These are phyloP conservation scores for Encephalitozoon cuniculi DNA, from an alignment of 371 early-diverging fungal species.

Conservation along the genomic window DNA sequence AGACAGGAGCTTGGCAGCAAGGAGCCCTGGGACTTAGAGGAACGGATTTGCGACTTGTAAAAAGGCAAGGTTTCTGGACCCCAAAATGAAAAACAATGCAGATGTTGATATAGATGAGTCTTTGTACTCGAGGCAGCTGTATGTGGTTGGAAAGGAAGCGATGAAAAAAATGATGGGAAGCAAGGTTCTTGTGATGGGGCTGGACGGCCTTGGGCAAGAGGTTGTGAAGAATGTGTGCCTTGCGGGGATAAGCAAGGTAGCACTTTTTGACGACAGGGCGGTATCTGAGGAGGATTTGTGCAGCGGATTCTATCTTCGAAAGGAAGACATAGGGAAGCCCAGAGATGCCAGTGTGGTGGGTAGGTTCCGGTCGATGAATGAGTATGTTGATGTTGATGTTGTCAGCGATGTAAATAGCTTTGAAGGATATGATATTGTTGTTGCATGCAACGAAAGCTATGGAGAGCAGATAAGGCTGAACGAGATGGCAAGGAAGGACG, in stretches of 20 bases:
- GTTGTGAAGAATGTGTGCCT: constrained; percentile 96
- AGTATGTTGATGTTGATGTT: constrained; percentile 67
- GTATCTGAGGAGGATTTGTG: constrained; percentile 74
- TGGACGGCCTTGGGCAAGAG: constrained; percentile 92
- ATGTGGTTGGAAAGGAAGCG: constrained; percentile 93
- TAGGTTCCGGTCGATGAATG: constrained; percentile 84
- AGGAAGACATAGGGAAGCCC: constrained; percentile 78
- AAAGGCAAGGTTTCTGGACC: neutral
- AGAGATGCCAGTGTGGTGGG: constrained; percentile 71
- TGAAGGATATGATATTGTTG: constrained; percentile 67
- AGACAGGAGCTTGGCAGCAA: neutral
- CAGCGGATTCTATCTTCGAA: constrained; percentile 81
- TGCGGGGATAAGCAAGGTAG: constrained; percentile 93
- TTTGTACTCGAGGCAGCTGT: constrained; percentile 61
- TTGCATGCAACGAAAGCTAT: constrained; percentile 83
- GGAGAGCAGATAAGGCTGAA: constrained; percentile 74
- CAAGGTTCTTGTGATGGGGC: constrained; percentile 85
- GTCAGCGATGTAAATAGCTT: constrained; percentile 6
- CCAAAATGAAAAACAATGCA: constrained; percentile 10
- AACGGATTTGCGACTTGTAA: neutral
- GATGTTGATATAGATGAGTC: constrained; percentile 55
- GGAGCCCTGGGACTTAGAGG: neutral
- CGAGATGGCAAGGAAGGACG: constrained; percentile 71
- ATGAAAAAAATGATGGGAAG: constrained; percentile 93
- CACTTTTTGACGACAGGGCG: constrained; percentile 73